phyloP scores from a whole-genome alignment of 495 filamentous ascomycete species.

The Neurospora sp. region DNA sequence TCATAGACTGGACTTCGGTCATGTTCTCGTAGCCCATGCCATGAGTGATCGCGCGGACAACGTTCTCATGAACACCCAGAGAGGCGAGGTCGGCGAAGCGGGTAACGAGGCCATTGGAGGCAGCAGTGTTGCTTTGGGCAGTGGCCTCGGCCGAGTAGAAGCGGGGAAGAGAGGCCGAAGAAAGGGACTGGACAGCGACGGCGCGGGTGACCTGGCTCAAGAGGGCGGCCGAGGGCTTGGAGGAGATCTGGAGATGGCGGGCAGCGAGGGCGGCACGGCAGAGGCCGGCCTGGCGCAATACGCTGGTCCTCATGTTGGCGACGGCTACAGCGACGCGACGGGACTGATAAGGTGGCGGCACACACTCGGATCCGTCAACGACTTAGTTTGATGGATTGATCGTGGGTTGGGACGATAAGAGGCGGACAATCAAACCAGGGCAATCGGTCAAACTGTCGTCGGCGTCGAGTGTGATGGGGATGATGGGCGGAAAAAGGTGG shows the following conservation, averaged over 20 bases:
- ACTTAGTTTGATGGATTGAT: not conserved
- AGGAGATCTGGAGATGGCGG: conserved; percentile 16
- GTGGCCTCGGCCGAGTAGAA: conserved; percentile 31
- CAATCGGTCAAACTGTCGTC: not conserved
- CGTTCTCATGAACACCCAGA: conserved; percentile 47
- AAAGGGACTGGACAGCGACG: conserved; percentile 6
- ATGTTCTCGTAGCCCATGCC: conserved; percentile 72
- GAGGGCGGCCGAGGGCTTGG: conserved; percentile 10
- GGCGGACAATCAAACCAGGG: not conserved
- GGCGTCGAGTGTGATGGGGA: not conserved
- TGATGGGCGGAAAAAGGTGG: not conserved
- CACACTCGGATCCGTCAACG: not conserved
- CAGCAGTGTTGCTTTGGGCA: conserved; percentile 1
- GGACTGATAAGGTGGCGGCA: not conserved
- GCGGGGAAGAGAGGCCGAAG: conserved; percentile 16
- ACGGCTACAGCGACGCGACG: not conserved
- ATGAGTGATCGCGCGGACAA: conserved; percentile 60
- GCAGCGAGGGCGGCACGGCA: conserved; percentile 15
- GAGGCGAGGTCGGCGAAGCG: conserved; percentile 59
- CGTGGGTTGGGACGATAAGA: not conserved
- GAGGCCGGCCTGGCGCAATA: conserved; percentile 19
- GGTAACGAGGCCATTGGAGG: conserved; percentile 35
- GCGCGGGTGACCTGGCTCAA: conserved; percentile 6
- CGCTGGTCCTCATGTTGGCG: conserved; percentile 20
- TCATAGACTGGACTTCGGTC: conserved; percentile 85